A percentile compares a stretch with the other conserved stretches of the same genome.
These are phyloP conservation scores for Metschnikowia reukaufii DNA, from an alignment of 805 yeast species.

Conservation along the genomic window DNA sequence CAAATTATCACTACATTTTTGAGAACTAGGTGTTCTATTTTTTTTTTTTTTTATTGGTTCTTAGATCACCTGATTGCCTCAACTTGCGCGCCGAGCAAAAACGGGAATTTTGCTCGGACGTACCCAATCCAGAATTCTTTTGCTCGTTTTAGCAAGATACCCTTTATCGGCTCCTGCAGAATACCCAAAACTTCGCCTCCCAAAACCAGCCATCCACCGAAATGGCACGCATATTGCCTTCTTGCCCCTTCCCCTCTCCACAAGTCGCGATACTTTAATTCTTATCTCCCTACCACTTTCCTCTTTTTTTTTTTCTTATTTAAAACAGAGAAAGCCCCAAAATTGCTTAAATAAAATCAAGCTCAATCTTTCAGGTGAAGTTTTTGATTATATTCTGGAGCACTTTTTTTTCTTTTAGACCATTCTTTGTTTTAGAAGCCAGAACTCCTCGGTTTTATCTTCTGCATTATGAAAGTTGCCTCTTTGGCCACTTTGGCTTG, in stretches of 20 bases:
- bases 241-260: slow-evolving; percentile 4
- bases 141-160: not conserved
- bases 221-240: slow-evolving; percentile 3
- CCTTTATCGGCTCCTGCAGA: not conserved
- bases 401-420: not conserved
- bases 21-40: too few species aligned
- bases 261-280: not conserved
- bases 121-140: not conserved
- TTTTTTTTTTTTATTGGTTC: too few species aligned
- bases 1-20: too few species aligned
- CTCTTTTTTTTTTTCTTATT: not conserved
- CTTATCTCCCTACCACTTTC: slow-evolving; percentile 5
- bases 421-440: not conserved
- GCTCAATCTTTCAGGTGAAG: not conserved
- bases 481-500: slow-evolving; percentile 14
- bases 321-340: not conserved
- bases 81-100: too few species aligned
- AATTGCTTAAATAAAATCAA: not conserved
- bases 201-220: not conserved
- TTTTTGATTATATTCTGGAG: not conserved
- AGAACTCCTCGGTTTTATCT: not conserved
- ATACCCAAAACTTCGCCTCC: not conserved
- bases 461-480: slow-evolving; percentile 10
- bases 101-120: not conserved
- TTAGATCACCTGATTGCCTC: too few species aligned